A percentile compares a stretch with the other conserved stretches of the same genome.
These are phyloP conservation scores for Echinosophora koreensis DNA, from an alignment of 306 rosid species.

Conservation along the genomic window DNA sequence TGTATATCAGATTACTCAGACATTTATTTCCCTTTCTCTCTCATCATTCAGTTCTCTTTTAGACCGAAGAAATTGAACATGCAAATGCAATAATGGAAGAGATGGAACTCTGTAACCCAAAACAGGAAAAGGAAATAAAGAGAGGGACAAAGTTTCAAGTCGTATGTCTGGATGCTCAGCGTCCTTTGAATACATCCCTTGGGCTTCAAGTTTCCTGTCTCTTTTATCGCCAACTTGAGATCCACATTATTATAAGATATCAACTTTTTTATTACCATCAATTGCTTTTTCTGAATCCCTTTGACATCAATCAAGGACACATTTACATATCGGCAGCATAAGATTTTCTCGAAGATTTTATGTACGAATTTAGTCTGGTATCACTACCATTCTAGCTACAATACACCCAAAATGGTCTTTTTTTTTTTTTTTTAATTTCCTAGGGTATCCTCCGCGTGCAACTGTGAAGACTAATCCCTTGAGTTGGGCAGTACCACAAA, in stretches of 20 bases:
- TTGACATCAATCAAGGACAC: neutral
- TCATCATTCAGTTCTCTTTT: neutral
- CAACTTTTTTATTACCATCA: neutral
- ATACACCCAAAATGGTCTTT: too few relatives aligned
- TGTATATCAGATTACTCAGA: neutral
- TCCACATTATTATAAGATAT: constrained; percentile 10
- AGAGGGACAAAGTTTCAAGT: constrained; percentile 18
- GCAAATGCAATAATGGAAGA: constrained; percentile 44
- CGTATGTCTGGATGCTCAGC: neutral
- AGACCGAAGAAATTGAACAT: constrained; percentile 9
- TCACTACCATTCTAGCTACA: too few relatives aligned
- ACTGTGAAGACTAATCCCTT: too few relatives aligned
- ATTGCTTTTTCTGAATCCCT: neutral
- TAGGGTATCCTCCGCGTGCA: too few relatives aligned
- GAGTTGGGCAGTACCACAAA: too few relatives aligned
- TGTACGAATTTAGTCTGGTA: too few relatives aligned
- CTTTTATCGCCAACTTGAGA: constrained; percentile 30
- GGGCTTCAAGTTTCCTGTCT: constrained; percentile 39
- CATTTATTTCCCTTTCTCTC: neutral
- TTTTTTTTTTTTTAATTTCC: too few relatives aligned
- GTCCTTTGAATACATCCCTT: constrained; percentile 23
- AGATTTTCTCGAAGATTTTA: too few relatives aligned
- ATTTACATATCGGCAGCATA: too few relatives aligned
- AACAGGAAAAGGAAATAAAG: constrained; percentile 23
- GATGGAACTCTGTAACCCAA: constrained; percentile 3